These are phyloP conservation scores for Globisporangium canariense DNA, from an alignment of 352 stramenopile genomes.

Conservation along the genomic window DNA sequence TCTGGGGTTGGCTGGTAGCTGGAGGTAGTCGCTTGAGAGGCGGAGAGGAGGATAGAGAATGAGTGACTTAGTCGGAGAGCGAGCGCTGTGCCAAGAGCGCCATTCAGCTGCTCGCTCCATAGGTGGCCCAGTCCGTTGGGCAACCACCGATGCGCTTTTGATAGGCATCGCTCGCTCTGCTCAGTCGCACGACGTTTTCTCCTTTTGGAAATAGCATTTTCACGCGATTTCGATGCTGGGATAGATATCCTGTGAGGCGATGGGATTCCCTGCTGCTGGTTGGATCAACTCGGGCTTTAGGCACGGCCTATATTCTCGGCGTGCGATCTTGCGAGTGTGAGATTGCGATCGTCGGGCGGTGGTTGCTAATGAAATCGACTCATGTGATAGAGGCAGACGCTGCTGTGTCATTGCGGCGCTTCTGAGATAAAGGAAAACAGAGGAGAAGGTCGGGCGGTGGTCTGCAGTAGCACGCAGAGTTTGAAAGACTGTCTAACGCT, in stretches of 20 bases:
- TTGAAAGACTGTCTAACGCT: no score
- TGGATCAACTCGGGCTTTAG: background rate
- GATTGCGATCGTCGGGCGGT: background rate
- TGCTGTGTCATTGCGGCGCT: no score
- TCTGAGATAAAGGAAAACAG: no score
- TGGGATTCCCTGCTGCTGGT: background rate
- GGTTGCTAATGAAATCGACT: background rate
- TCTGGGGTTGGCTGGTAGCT: background rate
- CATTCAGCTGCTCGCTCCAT: no score
- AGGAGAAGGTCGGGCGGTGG: no score
- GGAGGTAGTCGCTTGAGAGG: background rate
- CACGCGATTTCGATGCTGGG: background rate
- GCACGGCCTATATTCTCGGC: background rate
- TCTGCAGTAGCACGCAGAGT: no score
- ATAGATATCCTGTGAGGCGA: background rate
- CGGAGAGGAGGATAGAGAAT: background rate
- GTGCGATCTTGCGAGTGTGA: background rate
- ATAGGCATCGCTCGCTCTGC: background rate
- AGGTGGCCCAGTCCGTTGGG: background rate
- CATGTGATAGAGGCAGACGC: background rate
- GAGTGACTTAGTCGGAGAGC: background rate
- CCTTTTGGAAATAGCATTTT: background rate
- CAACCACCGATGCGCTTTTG: background rate
- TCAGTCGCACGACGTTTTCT: background rate
- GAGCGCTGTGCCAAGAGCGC: no score